Evolutionary conservation across 2,329 filamentous ascomycete genomes (phyloP).

Genomic region (Aspergillus versicolor): DNA sequence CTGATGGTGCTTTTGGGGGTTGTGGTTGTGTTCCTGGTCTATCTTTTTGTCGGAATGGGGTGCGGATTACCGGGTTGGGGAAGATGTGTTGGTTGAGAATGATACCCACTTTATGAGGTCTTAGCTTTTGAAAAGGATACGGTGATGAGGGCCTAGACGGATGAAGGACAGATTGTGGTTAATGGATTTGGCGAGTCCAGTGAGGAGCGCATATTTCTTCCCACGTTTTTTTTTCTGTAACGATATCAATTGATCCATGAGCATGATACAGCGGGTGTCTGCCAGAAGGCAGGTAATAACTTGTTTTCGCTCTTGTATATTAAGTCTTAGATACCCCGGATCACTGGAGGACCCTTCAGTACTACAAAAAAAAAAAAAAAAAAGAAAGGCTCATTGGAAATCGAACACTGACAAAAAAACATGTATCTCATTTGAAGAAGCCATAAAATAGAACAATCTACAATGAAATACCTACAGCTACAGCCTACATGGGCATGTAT

Average conservation of each 20-base stretch:
- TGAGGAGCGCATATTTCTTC: not conserved
- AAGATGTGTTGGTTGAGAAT: slow-evolving; percentile 39
- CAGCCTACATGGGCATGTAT: slow-evolving; percentile 26
- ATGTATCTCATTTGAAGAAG: not conserved
- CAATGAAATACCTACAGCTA: not conserved
- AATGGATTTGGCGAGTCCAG: not conserved
- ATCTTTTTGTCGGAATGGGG: slow-evolving; percentile 70
- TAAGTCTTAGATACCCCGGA: too few species aligned
- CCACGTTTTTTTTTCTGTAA: not conserved
- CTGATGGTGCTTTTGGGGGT: slow-evolving; percentile 83
- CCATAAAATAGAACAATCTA: not conserved
- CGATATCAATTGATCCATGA: not conserved
- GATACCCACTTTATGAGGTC: not conserved
- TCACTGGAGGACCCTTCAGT: too few species aligned
- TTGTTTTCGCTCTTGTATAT: too few species aligned
- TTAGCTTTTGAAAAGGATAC: too few species aligned
- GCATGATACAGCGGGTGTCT: too few species aligned
- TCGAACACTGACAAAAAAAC: not conserved
- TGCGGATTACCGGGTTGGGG: slow-evolving; percentile 64
- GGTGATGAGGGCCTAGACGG: not conserved
- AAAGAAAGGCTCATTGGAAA: too few species aligned
- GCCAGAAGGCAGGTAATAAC: too few species aligned
- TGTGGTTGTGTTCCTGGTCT: slow-evolving; percentile 64
- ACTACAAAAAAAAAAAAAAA: too few species aligned
- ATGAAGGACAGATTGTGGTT: not conserved